Percentiles rank a stretch among this genome's conserved stretches.
These are phyloP conservation scores for Prototheca wickerhamii DNA, from an alignment of 163 green algal genomes.

Conservation along the genomic window DNA sequence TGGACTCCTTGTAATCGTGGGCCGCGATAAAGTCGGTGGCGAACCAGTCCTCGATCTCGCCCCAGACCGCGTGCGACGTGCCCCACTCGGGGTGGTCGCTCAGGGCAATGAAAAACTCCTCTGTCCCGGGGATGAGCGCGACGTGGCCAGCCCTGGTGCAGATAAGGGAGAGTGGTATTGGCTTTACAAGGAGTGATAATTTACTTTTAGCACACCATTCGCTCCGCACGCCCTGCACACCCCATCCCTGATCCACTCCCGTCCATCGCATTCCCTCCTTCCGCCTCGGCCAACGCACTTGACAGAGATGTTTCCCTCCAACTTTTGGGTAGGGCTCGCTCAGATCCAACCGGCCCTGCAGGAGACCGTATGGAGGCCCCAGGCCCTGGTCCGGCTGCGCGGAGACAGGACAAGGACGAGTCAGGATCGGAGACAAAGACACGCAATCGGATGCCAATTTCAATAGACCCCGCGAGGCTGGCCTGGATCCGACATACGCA, in stretches of 20 bases:
- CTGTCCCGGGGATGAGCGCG: slow-evolving; percentile 22
- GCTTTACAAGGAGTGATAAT: too few species aligned
- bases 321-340: slow-evolving; percentile 6
- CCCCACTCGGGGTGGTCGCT: slow-evolving; percentile 29
- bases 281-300: slow-evolving; percentile 3
- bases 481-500: background rate
- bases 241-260: background rate
- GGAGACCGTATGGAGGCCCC: slow-evolving; percentile 31
- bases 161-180: too few species aligned
- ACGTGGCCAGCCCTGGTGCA: slow-evolving; percentile 16
- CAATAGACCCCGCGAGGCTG: background rate
- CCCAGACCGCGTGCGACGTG: slow-evolving; percentile 23
- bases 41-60: slow-evolving; percentile 26
- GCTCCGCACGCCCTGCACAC: background rate
- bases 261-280: background rate
- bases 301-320: slow-evolving; percentile 11
- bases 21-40: slow-evolving; percentile 26
- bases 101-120: slow-evolving; percentile 34
- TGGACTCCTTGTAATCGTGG: slow-evolving; percentile 17
- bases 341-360: slow-evolving; percentile 20
- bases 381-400: background rate
- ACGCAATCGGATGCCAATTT: background rate
- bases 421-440: background rate
- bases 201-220: too few species aligned
- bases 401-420: background rate